A percentile compares a stretch with the other conserved stretches of the same genome.
phyloP scores from a whole-genome alignment of 371 early-diverging fungal species.

The Mucor velutinosus region DNA sequence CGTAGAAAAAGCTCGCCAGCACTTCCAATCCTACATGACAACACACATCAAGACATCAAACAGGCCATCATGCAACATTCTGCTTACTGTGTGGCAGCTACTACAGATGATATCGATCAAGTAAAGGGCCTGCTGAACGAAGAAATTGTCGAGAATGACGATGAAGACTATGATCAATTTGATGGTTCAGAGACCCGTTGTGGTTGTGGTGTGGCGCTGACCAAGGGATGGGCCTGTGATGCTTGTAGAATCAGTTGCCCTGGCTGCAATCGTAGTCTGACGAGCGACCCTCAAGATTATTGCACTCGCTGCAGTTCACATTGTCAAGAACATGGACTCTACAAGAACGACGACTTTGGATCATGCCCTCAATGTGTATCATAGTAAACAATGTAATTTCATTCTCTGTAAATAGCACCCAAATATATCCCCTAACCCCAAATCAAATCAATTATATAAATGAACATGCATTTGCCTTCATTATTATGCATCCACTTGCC shows the following conservation, averaged over 20 bases:
- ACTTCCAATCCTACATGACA: background rate
- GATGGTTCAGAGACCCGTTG: background rate
- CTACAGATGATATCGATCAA: slow-evolving; percentile 1
- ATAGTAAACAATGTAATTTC: background rate
- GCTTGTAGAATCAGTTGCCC: slow-evolving; percentile 6
- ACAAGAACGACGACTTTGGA: background rate
- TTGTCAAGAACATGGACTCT: slow-evolving; percentile 11
- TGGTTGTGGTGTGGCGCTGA: slow-evolving; percentile 5
- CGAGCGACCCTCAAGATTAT: slow-evolving; percentile 8
- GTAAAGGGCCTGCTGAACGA: background rate
- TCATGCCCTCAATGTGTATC: background rate
- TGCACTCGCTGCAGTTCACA: slow-evolving; percentile 10
- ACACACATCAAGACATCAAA: background rate
- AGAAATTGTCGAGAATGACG: background rate
- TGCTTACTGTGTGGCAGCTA: background rate
- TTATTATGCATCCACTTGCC: background rate
- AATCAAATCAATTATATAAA: too few relatives aligned
- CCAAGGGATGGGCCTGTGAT: slow-evolving; percentile 6
- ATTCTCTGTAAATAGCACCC: background rate
- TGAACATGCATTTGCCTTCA: too few relatives aligned
- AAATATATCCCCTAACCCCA: too few relatives aligned
- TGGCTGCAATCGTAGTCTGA: slow-evolving; percentile 3
- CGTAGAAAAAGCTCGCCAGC: background rate
- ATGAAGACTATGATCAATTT: slow-evolving; percentile 1
- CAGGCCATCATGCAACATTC: background rate